Percentiles rank a stretch among this genome's conserved stretches.
Evolutionary conservation across 306 rosid species (phyloP).

Genomic region (Aeschynomene evenia): DNA sequence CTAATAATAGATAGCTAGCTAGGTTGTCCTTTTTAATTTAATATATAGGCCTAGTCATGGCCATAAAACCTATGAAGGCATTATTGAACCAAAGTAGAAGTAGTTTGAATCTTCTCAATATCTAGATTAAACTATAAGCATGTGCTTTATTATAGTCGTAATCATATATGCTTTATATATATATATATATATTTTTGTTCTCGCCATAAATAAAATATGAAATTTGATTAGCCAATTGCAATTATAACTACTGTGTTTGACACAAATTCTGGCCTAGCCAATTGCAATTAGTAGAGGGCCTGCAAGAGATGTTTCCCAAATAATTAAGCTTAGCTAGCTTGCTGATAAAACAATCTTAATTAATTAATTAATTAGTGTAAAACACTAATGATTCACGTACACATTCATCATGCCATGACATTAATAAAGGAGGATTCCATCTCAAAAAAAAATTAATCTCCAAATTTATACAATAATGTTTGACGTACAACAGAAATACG

Average conservation of each 20-base stretch:
- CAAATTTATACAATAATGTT: too few relatives aligned
- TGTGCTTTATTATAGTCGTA: neutral
- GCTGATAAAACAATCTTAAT: too few relatives aligned
- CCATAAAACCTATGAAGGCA: constrained; percentile 11
- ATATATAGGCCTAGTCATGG: constrained; percentile 17
- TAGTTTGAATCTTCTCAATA: constrained; percentile 29
- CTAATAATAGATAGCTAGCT: constrained; percentile 18
- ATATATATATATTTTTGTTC: neutral
- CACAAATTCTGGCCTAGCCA: too few relatives aligned
- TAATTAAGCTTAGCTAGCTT: too few relatives aligned
- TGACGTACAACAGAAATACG: too few relatives aligned
- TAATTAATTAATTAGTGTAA: too few relatives aligned
- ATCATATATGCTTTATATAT: neutral
- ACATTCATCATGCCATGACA: too few relatives aligned
- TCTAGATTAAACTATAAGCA: neutral
- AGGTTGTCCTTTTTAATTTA: constrained; percentile 8
- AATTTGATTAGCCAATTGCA: neutral
- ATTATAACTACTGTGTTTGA: neutral
- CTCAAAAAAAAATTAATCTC: too few relatives aligned
- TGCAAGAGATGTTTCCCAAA: too few relatives aligned
- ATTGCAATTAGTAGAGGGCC: too few relatives aligned
- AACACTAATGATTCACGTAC: too few relatives aligned
- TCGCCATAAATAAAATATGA: neutral
- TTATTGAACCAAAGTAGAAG: constrained; percentile 22
- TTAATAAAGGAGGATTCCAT: too few relatives aligned